Conservation (phyloP, 495 filamentous ascomycete species). For the Halenospora varia region DNA sequence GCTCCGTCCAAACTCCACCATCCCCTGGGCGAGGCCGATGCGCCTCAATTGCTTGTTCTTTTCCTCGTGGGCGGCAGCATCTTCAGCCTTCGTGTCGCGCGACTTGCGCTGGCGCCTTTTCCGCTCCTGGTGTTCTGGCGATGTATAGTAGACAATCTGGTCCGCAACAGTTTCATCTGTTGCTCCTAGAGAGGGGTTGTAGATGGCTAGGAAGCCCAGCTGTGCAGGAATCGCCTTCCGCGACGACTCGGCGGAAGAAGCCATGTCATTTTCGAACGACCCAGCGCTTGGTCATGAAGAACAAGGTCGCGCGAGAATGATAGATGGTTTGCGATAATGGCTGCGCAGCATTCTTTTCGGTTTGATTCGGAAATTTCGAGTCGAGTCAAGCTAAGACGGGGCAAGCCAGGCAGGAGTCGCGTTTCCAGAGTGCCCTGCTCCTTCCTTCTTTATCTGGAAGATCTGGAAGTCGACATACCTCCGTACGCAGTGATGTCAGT, state of each 20-base stretch:
- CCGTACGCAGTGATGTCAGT: too few relatives aligned
- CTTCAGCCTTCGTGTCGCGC: conserved; percentile 35
- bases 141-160: conserved; percentile 92
- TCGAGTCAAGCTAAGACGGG: background rate
- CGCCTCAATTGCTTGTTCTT: conserved; percentile 82
- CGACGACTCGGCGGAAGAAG: conserved; percentile 26
- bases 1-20: conserved; percentile 87
- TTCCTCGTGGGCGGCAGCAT: conserved; percentile 49
- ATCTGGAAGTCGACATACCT: too few relatives aligned
- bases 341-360: background rate
- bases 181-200: conserved; percentile 84
- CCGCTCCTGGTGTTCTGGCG: conserved; percentile 37
- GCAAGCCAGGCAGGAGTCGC: background rate
- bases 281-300: background rate
- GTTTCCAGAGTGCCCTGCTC: too few relatives aligned
- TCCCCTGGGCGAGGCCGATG: conserved; percentile 96
- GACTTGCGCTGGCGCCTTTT: conserved; percentile 28
- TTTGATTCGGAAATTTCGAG: too few relatives aligned
- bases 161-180: conserved; percentile 85
- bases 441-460: too few relatives aligned
- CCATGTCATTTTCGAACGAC: conserved; percentile 19
- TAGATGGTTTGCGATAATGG: background rate
- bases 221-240: conserved; percentile 62
- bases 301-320: background rate
- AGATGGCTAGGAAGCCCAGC: conserved; percentile 85